Percentiles rank a stretch among this genome's conserved stretches.
Evolutionary conservation across 2,329 filamentous ascomycete species (phyloP).

Genomic region (Phaeophleospora eucalypticola): DNA sequence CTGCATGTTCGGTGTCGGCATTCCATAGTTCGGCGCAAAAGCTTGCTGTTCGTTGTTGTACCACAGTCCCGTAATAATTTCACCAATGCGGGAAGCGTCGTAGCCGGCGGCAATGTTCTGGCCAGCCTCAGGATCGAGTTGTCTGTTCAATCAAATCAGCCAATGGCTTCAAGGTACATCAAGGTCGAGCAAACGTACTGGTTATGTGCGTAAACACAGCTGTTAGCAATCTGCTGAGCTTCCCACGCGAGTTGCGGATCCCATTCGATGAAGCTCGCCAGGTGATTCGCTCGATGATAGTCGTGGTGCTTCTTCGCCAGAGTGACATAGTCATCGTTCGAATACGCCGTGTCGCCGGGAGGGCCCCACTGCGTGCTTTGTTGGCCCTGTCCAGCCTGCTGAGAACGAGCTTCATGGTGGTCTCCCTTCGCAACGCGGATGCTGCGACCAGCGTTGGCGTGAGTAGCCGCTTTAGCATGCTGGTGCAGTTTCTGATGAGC

Average conservation of each 20-base stretch:
- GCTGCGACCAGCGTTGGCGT: background rate
- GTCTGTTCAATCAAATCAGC: too few species aligned
- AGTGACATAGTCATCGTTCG: background rate
- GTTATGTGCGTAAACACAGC: background rate
- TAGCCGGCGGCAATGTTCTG: background rate
- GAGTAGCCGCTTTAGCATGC: background rate
- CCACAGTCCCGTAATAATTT: background rate
- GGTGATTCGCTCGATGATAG: background rate
- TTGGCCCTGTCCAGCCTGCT: background rate
- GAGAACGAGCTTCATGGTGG: background rate
- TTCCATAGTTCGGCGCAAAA: background rate
- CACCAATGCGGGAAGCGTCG: background rate
- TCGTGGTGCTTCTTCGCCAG: background rate
- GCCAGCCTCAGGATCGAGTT: background rate
- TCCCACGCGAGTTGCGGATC: background rate
- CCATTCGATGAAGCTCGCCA: background rate
- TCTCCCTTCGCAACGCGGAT: background rate
- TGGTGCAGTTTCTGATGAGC: background rate
- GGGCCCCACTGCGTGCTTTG: background rate
- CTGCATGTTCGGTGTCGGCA: background rate
- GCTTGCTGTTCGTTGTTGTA: background rate
- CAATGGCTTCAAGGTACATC: too few species aligned
- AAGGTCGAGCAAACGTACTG: background rate
- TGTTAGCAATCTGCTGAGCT: background rate
- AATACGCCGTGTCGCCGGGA: too few species aligned